These are phyloP conservation scores for Camelina hispida DNA, from an alignment of 345 rosid genomes.

Conservation along the genomic window DNA sequence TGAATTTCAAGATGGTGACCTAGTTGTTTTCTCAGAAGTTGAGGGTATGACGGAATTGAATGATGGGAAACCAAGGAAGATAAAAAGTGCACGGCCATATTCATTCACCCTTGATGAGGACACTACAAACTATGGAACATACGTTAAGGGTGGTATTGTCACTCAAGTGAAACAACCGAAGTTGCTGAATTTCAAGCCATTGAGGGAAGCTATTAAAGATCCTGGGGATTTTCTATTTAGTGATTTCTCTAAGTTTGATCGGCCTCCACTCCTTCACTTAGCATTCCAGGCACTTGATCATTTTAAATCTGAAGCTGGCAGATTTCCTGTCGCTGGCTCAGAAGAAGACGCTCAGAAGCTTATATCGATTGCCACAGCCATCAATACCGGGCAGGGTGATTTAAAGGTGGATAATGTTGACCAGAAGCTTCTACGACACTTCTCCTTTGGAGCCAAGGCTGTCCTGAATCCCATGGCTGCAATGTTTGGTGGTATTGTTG, in stretches of 20 bases:
- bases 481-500: conserved; percentile 98
- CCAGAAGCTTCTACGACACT: conserved; percentile 75
- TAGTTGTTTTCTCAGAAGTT: conserved; percentile 95
- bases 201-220: conserved; percentile 84
- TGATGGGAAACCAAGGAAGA: conserved; percentile 95
- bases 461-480: conserved; percentile 99
- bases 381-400: conserved; percentile 78
- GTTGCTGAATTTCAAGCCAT: conserved; percentile 79
- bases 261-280: conserved; percentile 87
- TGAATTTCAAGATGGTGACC: conserved; percentile 95
- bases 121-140: conserved; percentile 62
- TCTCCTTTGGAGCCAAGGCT: conserved; percentile 96
- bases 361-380: conserved; percentile 60
- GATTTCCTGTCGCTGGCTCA: conserved; percentile 88
- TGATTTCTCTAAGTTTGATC: conserved; percentile 92
- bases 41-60: conserved; percentile 92
- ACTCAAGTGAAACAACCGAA: conserved; percentile 95
- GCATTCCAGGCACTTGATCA: conserved; percentile 96
- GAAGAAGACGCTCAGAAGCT: conserved; percentile 89
- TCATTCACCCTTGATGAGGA: conserved; percentile 93
- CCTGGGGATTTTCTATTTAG: conserved; percentile 97
- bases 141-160: conserved; percentile 93
- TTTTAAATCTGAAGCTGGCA: conserved; percentile 66
- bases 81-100: conserved; percentile 82
- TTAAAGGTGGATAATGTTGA: conserved; percentile 73